Evolutionary conservation across 306 rosid species (phyloP), one percentile per base, ranked within the genome.

Genomic region (Sicyos baderoa): DNA sequence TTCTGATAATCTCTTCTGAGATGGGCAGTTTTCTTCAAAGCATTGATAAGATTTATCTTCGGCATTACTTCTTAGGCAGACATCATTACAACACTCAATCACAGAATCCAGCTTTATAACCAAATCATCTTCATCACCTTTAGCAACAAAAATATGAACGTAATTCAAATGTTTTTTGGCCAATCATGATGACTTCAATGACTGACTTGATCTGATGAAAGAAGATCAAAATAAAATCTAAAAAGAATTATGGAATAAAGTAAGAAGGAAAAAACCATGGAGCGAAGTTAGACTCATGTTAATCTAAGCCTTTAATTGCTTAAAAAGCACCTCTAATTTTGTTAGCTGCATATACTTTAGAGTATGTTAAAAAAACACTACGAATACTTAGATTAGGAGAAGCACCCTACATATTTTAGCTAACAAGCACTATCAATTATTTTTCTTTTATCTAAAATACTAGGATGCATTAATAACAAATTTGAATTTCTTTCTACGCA

Each of bases 71-170:
- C 65, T 67, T 50, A 12, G 59, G 23, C 72, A 79, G 32, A 32
- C 72, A 76, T 77, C 86, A 78, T 82, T 85, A 67, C 87, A 88
- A 16, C 91, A 86, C 70, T 88, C 94, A 49, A 86, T 70, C n/a
- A 88, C 72, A 72, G 87, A 74, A 45, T 91, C 96, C 61, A 91
- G 72, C 86, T 80, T 82, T 29, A 78, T 56, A 54, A 72, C 84
- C 37, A 85, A 79, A 75, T 81, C 81, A 75, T 84, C 93, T 74
- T 86, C 85, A 66, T 81, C 81, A 60, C 80, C 96, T 66, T 66
- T 86, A 76, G 71, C 59, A 63, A 77, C 72, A 67, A 78, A 72
- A 73, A 59, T 35, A 47, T 75, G 35, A 44, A 67, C 57, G 27
- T 19, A 40, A 47, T 51, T 67, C 29, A 69, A 27, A 69, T 19